Evolutionary conservation across 1,139 yeast genomes (phyloP).

Genomic region (Spathaspora sp.): DNA sequence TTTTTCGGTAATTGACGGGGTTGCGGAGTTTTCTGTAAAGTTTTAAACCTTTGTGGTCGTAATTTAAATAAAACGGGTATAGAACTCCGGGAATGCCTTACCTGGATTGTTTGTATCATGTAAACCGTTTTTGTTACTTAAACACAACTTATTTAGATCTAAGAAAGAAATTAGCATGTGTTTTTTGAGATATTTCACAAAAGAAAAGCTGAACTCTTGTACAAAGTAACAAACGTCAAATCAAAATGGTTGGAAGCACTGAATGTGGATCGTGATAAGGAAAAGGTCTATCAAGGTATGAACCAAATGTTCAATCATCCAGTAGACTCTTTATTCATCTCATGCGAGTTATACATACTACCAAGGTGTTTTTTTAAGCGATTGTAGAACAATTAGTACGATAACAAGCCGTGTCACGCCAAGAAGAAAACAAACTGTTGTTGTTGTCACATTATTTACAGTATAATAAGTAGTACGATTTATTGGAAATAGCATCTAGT

Average conservation of each 20-base stretch:
- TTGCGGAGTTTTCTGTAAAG: background rate
- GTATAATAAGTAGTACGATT: too few species aligned
- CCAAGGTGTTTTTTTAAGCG: too few species aligned
- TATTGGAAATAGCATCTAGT: too few species aligned
- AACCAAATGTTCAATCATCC: too few species aligned
- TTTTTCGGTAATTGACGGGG: slow-evolving; percentile 1
- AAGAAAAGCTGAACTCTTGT: background rate
- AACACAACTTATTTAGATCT: background rate
- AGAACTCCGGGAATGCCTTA: background rate
- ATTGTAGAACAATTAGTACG: too few species aligned
- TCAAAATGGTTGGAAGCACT: background rate
- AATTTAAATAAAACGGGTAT: background rate
- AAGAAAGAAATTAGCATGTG: too few species aligned
- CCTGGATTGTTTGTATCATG: background rate
- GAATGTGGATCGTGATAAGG: background rate
- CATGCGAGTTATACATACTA: too few species aligned
- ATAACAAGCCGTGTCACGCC: too few species aligned
- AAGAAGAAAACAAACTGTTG: too few species aligned
- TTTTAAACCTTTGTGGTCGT: background rate
- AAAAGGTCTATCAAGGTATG: too few species aligned
- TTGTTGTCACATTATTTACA: too few species aligned
- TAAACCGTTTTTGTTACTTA: background rate
- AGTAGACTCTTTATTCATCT: too few species aligned
- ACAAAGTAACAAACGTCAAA: background rate
- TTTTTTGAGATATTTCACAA: background rate